A percentile compares a stretch with the other conserved stretches of the same genome.
Conservation (phyloP, 1,284 basidiomycete genomes). For the Mycosarcoma mackinlayi region DNA sequence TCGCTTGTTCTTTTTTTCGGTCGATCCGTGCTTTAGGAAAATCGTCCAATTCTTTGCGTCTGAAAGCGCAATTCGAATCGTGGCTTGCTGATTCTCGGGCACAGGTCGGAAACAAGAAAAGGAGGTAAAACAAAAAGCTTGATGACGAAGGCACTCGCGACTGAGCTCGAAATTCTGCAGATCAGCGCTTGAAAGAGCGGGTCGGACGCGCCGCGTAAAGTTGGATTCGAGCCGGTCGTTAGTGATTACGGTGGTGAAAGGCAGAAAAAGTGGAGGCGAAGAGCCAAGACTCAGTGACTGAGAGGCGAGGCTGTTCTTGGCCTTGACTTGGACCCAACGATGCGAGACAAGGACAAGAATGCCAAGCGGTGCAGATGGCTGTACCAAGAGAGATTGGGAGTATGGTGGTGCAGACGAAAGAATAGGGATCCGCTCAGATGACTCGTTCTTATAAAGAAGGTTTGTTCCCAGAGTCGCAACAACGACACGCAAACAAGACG, state of each 20-base stretch:
- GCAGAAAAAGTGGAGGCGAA: conserved; percentile 10
- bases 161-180: background rate
- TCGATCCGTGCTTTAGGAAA: conserved; percentile 1
- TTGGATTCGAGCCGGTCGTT: too few species aligned
- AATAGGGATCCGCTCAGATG: too few species aligned
- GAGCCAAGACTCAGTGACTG: background rate
- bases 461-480: too few species aligned
- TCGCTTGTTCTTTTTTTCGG: background rate
- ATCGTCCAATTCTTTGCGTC: too few species aligned
- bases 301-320: background rate
- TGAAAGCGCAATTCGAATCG: conserved; percentile 3
- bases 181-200: too few species aligned
- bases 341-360: background rate
- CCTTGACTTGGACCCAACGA: background rate
- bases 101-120: background rate
- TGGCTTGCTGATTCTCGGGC: background rate
- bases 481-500: too few species aligned
- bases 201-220: too few species aligned
- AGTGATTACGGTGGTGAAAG: too few species aligned
- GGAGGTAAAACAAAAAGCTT: too few species aligned
- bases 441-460: too few species aligned
- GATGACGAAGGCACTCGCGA: conserved; percentile 8
- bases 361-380: background rate
- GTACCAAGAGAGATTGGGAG: background rate
- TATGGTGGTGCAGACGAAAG: background rate